Evolutionary conservation across 352 stramenopile species (phyloP), one percentile per base, ranked within the genome.

Genomic region (Thraustotheca clavata): DNA sequence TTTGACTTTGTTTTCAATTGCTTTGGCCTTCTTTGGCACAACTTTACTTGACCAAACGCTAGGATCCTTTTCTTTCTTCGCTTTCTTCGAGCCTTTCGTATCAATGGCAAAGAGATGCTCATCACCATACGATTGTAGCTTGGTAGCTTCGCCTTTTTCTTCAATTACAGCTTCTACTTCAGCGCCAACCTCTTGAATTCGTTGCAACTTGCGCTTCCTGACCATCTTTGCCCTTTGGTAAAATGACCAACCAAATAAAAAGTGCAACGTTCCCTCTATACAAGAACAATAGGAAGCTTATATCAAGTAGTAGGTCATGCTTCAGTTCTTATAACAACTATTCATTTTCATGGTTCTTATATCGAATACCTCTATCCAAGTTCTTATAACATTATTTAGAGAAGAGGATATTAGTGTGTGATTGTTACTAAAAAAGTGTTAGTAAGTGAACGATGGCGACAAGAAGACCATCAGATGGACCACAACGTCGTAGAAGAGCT

Each of bases 31-130:
- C 12, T 70, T 32, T 61, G 62, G 34, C 62, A 69, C 41, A 57
- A 40, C 11, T 14, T 38, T 32, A 31, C 32, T 7, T 48, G 47
- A 59, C 71, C 52, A 22, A 32, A n/a, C 59, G 36, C 33, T 14
- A 31, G 57, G 31, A 33, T 62, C 46, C 11, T 67, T 69, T 43
- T 83, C 43, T 18, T 62, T 16, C 46, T 91, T 83, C 31, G 69
- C 71, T 52, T 86, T 86, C 61, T 89, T 91, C 0, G 73, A 52
- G 26, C 85, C 85, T 39, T 76, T 75, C 62, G 71, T 88, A 74
- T 94, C 85, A 49, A 92, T 73, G 62, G 88, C 77, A 72, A 91
- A 94, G 22, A 94, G 76, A 70, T 90, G 71, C n/a, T 82, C 71
- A 35, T 76, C 78, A 39, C 73, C 67, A 12, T 84, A 78, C 35